Evolutionary conservation across 495 filamentous ascomycete species (phyloP).

Genomic region (Xylaria grammica): DNA sequence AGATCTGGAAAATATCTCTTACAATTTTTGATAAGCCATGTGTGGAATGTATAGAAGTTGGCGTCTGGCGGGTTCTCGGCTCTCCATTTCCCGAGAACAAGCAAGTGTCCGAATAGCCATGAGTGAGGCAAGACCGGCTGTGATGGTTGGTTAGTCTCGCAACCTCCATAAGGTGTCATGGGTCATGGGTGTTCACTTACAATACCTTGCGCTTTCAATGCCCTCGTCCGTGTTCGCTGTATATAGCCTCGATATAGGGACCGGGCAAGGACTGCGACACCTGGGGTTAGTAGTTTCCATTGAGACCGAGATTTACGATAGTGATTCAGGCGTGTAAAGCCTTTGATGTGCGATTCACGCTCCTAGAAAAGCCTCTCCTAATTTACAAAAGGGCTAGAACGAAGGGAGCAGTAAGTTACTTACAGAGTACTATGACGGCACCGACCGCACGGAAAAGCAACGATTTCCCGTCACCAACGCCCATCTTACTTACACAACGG

Average conservation of each 20-base stretch:
- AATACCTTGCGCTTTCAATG: constrained; percentile 34
- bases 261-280: constrained; percentile 12
- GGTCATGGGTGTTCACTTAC: constrained; percentile 26
- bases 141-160: neutral
- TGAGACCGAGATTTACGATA: neutral
- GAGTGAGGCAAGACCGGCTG: constrained; percentile 39
- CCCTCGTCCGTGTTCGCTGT: constrained; percentile 25
- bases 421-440: neutral
- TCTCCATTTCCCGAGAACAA: constrained; percentile 30
- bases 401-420: neutral
- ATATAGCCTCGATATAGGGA: constrained; percentile 31
- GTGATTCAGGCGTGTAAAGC: neutral
- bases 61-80: constrained; percentile 31
- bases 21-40: constrained; percentile 31
- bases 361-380: neutral
- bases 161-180: neutral
- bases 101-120: constrained; percentile 31
- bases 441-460: constrained; percentile 9
- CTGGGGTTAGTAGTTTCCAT: neutral
- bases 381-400: too few relatives aligned
- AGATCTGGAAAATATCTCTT: constrained; percentile 36
- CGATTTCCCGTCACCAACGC: neutral
- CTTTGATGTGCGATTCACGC: neutral
- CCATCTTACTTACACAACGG: constrained; percentile 12
- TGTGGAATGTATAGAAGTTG: constrained; percentile 32